Evolutionary conservation across 1,139 yeast species (phyloP).

Genomic region (Blastobotrys aristatus): DNA sequence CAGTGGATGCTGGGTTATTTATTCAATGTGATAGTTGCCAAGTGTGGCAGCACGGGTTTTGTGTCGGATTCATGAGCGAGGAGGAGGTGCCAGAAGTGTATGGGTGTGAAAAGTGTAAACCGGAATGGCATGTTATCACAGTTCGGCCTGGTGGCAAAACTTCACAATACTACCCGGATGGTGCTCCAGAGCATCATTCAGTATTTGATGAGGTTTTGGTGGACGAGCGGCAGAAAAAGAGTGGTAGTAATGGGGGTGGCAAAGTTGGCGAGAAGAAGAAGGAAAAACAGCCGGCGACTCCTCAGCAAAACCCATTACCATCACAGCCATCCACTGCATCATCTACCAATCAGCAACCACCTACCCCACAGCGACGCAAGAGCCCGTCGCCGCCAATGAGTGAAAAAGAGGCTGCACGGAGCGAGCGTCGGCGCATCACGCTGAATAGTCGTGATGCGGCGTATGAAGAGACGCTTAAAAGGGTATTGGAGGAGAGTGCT

Average conservation of each 20-base stretch:
- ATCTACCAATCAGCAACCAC: constrained; percentile 3
- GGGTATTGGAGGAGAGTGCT: constrained; percentile 68
- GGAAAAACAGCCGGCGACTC: constrained; percentile 6
- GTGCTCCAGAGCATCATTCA: constrained; percentile 8
- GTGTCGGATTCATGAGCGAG: constrained; percentile 75
- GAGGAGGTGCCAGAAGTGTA: constrained; percentile 84
- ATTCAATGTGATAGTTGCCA: constrained; percentile 90
- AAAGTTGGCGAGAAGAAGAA: constrained; percentile 9
- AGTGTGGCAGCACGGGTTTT: constrained; percentile 96
- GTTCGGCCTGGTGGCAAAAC: constrained; percentile 45
- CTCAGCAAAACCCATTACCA: not conserved
- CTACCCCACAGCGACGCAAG: not conserved
- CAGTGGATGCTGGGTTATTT: constrained; percentile 68
- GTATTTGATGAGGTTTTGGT: not conserved
- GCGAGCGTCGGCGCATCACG: constrained; percentile 28
- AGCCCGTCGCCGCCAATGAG: not conserved
- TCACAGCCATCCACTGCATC: not conserved
- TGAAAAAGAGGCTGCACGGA: constrained; percentile 1
- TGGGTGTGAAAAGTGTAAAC: constrained; percentile 88
- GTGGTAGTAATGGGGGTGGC: not conserved
- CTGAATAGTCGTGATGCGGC: constrained; percentile 46
- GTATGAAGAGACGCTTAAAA: constrained; percentile 62
- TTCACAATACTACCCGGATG: constrained; percentile 40
- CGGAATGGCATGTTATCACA: constrained; percentile 63
- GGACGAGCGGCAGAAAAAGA: not conserved